phyloP scores from a whole-genome alignment of 345 rosid species.

The Moringa oleifera region DNA sequence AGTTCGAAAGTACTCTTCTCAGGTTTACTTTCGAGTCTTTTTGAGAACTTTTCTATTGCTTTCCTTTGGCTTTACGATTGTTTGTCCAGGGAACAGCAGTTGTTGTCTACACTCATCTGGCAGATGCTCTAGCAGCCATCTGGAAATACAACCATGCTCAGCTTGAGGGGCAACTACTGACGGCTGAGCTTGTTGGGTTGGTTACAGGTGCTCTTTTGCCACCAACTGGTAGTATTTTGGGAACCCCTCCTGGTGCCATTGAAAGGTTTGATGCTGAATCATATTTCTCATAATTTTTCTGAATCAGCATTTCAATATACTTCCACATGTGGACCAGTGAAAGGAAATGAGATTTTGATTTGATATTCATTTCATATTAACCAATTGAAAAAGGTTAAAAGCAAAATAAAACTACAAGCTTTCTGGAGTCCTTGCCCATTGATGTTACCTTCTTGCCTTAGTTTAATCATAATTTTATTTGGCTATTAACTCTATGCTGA shows the following conservation, averaged over 20 bases:
- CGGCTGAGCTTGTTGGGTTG: constrained; percentile 55
- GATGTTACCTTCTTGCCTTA: too few species aligned
- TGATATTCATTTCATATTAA: too few species aligned
- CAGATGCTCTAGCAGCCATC: constrained; percentile 53
- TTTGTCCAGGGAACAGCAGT: constrained; percentile 53
- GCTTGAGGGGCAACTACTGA: constrained; percentile 64
- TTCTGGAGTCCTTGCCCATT: too few species aligned
- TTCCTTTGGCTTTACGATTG: not conserved
- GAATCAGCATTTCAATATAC: not conserved
- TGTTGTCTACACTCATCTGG: constrained; percentile 34
- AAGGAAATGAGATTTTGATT: too few species aligned
- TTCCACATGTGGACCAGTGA: too few species aligned
- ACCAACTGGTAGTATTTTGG: constrained; percentile 11
- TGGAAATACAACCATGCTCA: constrained; percentile 50
- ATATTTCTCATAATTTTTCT: too few species aligned
- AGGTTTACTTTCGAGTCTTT: constrained; percentile 6
- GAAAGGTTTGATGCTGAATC: constrained; percentile 21
- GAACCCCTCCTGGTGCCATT: constrained; percentile 12
- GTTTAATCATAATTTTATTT: too few species aligned
- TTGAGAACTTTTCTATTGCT: not conserved
- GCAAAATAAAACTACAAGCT: too few species aligned
- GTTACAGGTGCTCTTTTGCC: constrained; percentile 25
- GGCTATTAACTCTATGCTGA: too few species aligned
- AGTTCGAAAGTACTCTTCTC: constrained; percentile 52
- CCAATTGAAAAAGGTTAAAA: too few species aligned